A percentile compares a stretch with the other conserved stretches of the same genome.
phyloP scores from a whole-genome alignment of 202 grass and related monocot species.

The Bolboschoenoplectus hybrid region DNA sequence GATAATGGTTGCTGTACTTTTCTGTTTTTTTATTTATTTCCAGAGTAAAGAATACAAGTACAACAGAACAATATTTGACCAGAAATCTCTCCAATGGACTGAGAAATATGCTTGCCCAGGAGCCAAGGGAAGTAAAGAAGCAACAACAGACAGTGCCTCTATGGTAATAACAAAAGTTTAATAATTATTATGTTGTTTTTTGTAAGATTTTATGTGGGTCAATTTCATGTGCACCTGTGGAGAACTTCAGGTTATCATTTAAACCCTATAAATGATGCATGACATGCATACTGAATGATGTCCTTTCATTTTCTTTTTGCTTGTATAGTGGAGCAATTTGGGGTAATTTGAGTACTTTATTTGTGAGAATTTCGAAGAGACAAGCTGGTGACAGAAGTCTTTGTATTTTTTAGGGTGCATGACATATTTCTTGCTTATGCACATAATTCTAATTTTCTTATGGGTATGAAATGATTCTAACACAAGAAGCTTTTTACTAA shows the following conservation, averaged over 20 bases:
- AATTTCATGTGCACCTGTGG: neutral
- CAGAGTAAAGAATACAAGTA: constrained; percentile 94
- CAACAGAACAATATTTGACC: constrained; percentile 74
- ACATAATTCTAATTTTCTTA: neutral
- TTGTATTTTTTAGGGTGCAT: neutral
- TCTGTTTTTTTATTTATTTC: constrained; percentile 38
- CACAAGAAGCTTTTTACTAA: neutral
- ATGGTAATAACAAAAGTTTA: constrained; percentile 44
- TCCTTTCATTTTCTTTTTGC: neutral
- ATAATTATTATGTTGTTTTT: constrained; percentile 23
- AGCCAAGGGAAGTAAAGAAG: constrained; percentile 40
- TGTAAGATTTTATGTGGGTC: neutral
- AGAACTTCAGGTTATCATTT: constrained; percentile 16
- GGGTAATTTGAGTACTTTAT: neutral
- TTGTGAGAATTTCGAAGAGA: neutral
- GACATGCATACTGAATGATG: neutral
- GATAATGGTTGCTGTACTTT: constrained; percentile 3
- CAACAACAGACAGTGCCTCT: constrained; percentile 39
- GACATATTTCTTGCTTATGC: neutral
- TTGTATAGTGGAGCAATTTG: neutral
- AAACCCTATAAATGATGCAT: constrained; percentile 13
- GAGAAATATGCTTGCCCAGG: constrained; percentile 73
- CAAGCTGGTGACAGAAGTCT: neutral
- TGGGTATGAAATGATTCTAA: neutral
- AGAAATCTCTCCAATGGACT: constrained; percentile 71